Percentiles rank a stretch among this genome's conserved stretches.
Evolutionary conservation across 2,329 filamentous ascomycete species (phyloP).

Genomic region (Neofusicoccum parvum): DNA sequence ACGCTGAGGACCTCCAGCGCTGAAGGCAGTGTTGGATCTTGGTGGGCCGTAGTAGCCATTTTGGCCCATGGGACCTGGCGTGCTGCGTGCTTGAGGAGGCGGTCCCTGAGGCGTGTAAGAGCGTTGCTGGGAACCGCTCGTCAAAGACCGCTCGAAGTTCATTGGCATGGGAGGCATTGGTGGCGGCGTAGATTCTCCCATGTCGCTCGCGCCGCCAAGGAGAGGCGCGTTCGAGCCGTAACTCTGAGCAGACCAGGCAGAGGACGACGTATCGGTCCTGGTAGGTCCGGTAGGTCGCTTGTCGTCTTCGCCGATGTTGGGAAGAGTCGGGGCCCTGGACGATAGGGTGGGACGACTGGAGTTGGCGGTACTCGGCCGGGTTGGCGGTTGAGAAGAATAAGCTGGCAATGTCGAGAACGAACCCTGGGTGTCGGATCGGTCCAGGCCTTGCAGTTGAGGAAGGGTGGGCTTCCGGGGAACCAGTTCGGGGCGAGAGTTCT

Average conservation of each 20-base stretch:
- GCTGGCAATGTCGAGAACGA: slow-evolving; percentile 45
- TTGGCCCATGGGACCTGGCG: slow-evolving; percentile 11
- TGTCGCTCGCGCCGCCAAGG: slow-evolving; percentile 60
- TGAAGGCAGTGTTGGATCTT: slow-evolving; percentile 13
- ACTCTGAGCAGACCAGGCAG: slow-evolving; percentile 55
- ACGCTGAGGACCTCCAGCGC: slow-evolving; percentile 2
- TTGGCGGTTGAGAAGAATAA: slow-evolving; percentile 55
- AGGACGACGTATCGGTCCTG: slow-evolving; percentile 57
- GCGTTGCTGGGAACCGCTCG: slow-evolving; percentile 27
- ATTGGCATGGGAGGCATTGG: slow-evolving; percentile 32
- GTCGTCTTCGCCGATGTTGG: slow-evolving; percentile 40
- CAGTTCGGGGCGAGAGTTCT: slow-evolving; percentile 35
- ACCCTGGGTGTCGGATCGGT: slow-evolving; percentile 4
- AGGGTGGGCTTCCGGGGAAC: slow-evolving; percentile 14
- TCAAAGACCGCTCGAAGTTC: slow-evolving; percentile 12
- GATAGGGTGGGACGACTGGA: slow-evolving; percentile 27
- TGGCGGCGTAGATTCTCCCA: slow-evolving; percentile 53
- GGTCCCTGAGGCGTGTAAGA: slow-evolving; percentile 25
- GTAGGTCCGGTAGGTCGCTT: slow-evolving; percentile 40
- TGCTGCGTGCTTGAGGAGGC: slow-evolving; percentile 29
- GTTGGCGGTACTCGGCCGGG: slow-evolving; percentile 55
- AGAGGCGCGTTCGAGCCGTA: slow-evolving; percentile 67
- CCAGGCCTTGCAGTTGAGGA: slow-evolving; percentile 6
- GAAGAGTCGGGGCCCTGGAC: slow-evolving; percentile 41
- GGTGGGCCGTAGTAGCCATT: slow-evolving; percentile 1